These are phyloP conservation scores for Kodamaea alishanica DNA, from an alignment of 1,139 yeast species.

Conservation along the genomic window DNA sequence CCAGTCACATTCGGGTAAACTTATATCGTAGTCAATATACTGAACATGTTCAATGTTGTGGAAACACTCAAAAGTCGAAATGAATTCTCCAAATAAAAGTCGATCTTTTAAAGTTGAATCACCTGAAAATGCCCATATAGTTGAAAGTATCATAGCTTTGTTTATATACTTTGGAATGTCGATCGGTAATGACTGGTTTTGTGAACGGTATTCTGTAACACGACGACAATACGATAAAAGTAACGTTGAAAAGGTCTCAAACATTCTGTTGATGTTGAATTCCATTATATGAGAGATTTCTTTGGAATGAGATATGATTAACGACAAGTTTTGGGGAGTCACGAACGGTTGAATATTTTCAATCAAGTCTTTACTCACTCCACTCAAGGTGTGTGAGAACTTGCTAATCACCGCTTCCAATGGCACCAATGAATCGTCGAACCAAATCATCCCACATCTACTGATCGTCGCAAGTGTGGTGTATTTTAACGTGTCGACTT, in stretches of 20 bases:
- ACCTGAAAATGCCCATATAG: constrained; percentile 72
- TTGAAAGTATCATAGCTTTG: constrained; percentile 40
- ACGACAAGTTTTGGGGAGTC: constrained; percentile 4
- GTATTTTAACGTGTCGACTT: constrained; percentile 59
- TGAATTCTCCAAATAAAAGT: constrained; percentile 30
- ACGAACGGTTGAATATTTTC: constrained; percentile 7
- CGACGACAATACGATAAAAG: constrained; percentile 25
- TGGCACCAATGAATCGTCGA: constrained; percentile 36
- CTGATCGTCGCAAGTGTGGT: constrained; percentile 92
- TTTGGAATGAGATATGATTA: constrained; percentile 15
- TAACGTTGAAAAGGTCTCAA: constrained; percentile 34
- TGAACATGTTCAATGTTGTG: constrained; percentile 10
- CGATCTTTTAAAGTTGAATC: constrained; percentile 45
- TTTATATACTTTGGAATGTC: constrained; percentile 28
- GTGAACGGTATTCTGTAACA: constrained; percentile 12
- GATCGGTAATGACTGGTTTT: constrained; percentile 12
- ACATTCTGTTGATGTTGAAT: constrained; percentile 34
- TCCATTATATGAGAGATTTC: constrained; percentile 53
- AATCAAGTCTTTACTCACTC: constrained; percentile 11
- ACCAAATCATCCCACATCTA: constrained; percentile 88
- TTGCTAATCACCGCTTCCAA: constrained; percentile 20
- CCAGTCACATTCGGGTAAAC: constrained; percentile 51
- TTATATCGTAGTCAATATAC: constrained; percentile 45
- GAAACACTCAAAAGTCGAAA: constrained; percentile 23
- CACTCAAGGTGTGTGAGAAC: constrained; percentile 20